Evolutionary conservation across 768 basidiomycete genomes (phyloP).

Genomic region (Cystofilobasidium ferigula): DNA sequence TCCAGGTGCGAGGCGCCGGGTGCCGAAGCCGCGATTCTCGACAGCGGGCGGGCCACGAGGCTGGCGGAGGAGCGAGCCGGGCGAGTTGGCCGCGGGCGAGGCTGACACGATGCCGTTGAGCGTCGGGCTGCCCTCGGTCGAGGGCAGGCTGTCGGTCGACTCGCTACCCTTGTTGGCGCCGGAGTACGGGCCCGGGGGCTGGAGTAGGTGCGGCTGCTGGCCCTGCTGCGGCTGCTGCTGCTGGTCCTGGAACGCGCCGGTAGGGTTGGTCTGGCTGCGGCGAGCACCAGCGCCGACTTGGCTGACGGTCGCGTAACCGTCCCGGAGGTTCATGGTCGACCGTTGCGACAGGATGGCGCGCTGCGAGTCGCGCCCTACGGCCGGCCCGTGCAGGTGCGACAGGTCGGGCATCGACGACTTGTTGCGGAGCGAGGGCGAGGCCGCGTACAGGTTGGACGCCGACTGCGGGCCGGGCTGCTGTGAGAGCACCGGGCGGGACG

Average conservation of each 20-base stretch:
- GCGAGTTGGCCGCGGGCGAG: slow-evolving; percentile 2
- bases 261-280: not conserved
- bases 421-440: slow-evolving; percentile 54
- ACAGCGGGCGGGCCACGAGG: slow-evolving; percentile 9
- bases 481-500: slow-evolving; percentile 14
- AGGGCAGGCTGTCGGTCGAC: slow-evolving; percentile 15
- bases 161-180: not conserved
- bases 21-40: not conserved
- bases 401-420: slow-evolving; percentile 88
- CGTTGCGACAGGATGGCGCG: slow-evolving; percentile 35
- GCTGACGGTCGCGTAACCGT: slow-evolving; percentile 23
- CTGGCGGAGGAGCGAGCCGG: slow-evolving; percentile 6
- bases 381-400: slow-evolving; percentile 35
- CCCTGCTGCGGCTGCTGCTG: too few species aligned
- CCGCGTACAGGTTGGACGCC: slow-evolving; percentile 41
- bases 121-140: not conserved
- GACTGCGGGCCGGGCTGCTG: slow-evolving; percentile 32
- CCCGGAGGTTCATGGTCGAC: slow-evolving; percentile 38
- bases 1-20: slow-evolving; percentile 10
- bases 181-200: not conserved
- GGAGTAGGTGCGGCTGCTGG: slow-evolving; percentile 1
- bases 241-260: not conserved
- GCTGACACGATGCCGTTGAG: not conserved
- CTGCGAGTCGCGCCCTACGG: slow-evolving; percentile 36
- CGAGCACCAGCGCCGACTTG: not conserved